Percentiles rank a stretch among this genome's conserved stretches.
phyloP scores from a whole-genome alignment of 1,284 basidiomycete genomes.

The Mycena sp. region DNA sequence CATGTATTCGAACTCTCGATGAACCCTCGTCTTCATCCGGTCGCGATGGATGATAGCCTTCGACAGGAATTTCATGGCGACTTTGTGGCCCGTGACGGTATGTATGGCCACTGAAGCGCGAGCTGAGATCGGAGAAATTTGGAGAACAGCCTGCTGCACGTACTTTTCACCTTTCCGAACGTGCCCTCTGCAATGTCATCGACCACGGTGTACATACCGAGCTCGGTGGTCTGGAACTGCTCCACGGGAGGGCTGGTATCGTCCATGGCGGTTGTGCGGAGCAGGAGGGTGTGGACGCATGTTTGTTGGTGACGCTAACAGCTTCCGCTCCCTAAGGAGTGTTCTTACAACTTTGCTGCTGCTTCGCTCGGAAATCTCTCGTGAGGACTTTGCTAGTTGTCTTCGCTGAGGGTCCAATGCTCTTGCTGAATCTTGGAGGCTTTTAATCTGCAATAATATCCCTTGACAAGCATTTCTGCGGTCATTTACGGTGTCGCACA shows the following conservation, averaged over 20 bases:
- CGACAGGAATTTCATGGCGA: slow-evolving; percentile 98
- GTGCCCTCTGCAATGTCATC: slow-evolving; percentile 88
- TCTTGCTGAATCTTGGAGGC: too few relatives aligned
- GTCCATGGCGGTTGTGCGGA: slow-evolving; percentile 10
- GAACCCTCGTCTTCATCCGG: slow-evolving; percentile 92
- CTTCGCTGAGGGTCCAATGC: too few relatives aligned
- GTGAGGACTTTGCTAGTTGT: too few relatives aligned
- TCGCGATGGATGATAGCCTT: slow-evolving; percentile 93
- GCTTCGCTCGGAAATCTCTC: too few relatives aligned
- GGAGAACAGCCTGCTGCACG: slow-evolving; percentile 54
- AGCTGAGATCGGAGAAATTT: slow-evolving; percentile 31
- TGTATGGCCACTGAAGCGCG: slow-evolving; percentile 85
- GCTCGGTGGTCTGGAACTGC: slow-evolving; percentile 42
- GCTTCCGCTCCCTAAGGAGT: too few relatives aligned
- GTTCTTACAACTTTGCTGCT: too few relatives aligned
- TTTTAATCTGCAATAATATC: too few relatives aligned
- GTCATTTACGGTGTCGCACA: too few relatives aligned
- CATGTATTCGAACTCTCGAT: slow-evolving; percentile 96
- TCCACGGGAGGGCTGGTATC: slow-evolving; percentile 1
- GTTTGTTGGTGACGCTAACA: neutral
- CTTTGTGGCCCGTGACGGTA: slow-evolving; percentile 93
- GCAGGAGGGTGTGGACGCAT: neutral
- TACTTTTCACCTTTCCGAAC: slow-evolving; percentile 98
- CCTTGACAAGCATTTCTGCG: too few relatives aligned
- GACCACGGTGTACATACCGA: slow-evolving; percentile 82